Conservation (phyloP, 2,329 filamentous ascomycete species). For the Fusarium nelsonii region DNA sequence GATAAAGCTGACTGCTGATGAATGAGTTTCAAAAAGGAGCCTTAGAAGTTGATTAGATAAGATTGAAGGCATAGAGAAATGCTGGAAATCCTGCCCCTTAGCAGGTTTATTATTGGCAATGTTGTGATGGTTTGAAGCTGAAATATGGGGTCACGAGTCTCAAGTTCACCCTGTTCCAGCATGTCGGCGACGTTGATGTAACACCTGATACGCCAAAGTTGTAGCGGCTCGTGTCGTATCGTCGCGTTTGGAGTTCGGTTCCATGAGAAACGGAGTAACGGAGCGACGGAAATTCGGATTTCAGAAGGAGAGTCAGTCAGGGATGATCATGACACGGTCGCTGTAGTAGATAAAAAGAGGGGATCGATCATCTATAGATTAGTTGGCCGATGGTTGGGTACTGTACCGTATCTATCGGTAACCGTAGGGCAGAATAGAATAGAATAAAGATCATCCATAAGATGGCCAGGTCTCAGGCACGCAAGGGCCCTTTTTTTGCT, state of each 20-base stretch:
- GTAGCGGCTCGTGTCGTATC: slow-evolving; percentile 15
- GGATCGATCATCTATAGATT: background rate
- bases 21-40: background rate
- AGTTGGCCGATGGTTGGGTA: background rate
- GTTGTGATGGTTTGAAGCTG: background rate
- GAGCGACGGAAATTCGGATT: slow-evolving; percentile 2
- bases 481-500: slow-evolving; percentile 17
- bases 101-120: background rate
- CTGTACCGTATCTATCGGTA: slow-evolving; percentile 18
- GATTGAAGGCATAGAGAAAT: background rate
- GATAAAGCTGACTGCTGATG: background rate
- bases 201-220: slow-evolving; percentile 25
- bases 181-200: slow-evolving; percentile 14
- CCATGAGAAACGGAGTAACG: background rate
- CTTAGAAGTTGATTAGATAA: background rate
- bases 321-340: slow-evolving; percentile 8
- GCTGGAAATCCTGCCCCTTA: background rate
- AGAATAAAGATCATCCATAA: slow-evolving; percentile 3
- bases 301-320: background rate
- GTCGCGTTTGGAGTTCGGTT: background rate
- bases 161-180: slow-evolving; percentile 12
- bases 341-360: background rate
- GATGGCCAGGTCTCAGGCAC: slow-evolving; percentile 3
- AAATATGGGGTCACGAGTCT: slow-evolving; percentile 3
- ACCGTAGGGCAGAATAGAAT: slow-evolving; percentile 13